Evolutionary conservation across 345 rosid species (phyloP), one percentile per base, ranked within the genome.

Genomic region (Heritiera fomes): DNA sequence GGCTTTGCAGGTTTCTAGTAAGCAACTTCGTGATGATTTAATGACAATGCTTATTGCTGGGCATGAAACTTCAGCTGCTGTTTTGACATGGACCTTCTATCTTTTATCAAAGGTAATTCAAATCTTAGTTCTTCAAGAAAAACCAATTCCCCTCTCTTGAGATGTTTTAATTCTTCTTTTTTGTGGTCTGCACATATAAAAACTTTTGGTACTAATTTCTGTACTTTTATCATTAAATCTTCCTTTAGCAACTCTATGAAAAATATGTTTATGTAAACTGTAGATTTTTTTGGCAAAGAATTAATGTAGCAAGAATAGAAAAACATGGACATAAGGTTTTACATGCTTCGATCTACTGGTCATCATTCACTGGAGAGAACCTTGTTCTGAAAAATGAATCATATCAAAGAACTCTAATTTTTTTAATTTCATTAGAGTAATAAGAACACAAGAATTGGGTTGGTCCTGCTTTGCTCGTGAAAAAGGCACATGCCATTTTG

Each of bases 31-130:
- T 53, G 99, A 95, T 85, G 99, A 95, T 82, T 85, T 95, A 85
- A 95, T 95, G 99, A 95, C 99, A 45, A 75, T 95, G 97, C 99
- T 95, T 83, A 95, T 95, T 81, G 99, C 99, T 23, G 99, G 99
- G 73, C 99, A 95, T 79, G 99, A 95, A 87, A 95, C 99, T 30
- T 88, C 99, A 8, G 99, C 99, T 32, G 99, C 99, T 5, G 96
- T 95, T 62, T 83, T 93, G 77, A 95, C 99, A 41, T 95, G 98
- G 99, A 95, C 98, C 15, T 95, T 95, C 84, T 92, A 93, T 84
- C 96, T 95, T 45, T 81, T 95, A 53, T 86, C 98, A 65, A 84
- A 85, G 93, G 98, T 95, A 87, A 52, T 68, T 52, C 46, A 52
- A 71, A 63, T 34, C 43, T 49, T 53, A 23, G 64, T 53, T 75